A percentile compares a stretch with the other conserved stretches of the same genome.
Evolutionary conservation across 805 yeast genomes (phyloP).

Genomic region (Pichia deserticola): DNA sequence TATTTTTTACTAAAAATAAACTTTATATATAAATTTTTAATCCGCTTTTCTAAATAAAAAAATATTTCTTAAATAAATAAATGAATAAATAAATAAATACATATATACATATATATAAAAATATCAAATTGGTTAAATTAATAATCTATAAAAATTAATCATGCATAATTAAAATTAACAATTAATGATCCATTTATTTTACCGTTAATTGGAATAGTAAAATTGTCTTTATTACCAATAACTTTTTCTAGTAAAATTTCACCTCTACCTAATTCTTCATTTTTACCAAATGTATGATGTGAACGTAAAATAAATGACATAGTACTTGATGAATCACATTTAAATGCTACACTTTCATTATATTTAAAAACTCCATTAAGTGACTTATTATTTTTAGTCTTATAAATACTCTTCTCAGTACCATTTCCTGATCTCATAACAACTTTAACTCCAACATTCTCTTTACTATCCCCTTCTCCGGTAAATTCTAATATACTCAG

Average conservation of each 20-base stretch:
- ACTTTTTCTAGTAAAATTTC: conserved; percentile 44
- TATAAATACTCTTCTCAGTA: conserved; percentile 51
- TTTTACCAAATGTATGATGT: conserved; percentile 69
- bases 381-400: conserved; percentile 51
- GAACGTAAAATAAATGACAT: conserved; percentile 55
- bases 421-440: conserved; percentile 29
- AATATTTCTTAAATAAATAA: not conserved
- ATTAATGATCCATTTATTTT: conserved; percentile 30
- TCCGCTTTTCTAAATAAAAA: not conserved
- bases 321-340: conserved; percentile 53
- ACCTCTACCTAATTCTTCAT: conserved; percentile 53
- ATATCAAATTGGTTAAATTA: not conserved
- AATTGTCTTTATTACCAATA: conserved; percentile 37
- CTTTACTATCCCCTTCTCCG: conserved; percentile 13
- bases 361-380: conserved; percentile 40
- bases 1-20: not conserved
- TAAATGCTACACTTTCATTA: conserved; percentile 63
- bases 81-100: not conserved
- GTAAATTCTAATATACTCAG: conserved; percentile 37
- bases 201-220: conserved; percentile 30
- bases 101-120: not conserved
- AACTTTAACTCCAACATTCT: conserved; percentile 45
- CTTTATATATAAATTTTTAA: not conserved
- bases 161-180: conserved; percentile 33
- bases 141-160: not conserved